A percentile compares a stretch with the other conserved stretches of the same genome.
Evolutionary conservation across 345 rosid species (phyloP).

Genomic region (Hevea brasiliensis): DNA sequence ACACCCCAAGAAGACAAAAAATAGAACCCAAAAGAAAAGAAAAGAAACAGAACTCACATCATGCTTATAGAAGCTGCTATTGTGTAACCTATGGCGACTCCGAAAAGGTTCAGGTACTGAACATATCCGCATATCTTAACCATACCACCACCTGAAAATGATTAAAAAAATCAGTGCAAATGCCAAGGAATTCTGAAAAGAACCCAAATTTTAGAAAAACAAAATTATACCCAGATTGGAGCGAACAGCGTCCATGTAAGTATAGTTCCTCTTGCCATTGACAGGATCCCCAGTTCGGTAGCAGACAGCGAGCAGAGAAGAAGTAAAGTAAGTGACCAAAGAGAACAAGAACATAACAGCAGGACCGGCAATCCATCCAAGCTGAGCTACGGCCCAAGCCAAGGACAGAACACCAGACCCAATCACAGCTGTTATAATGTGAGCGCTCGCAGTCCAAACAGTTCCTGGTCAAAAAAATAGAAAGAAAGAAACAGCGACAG

Average conservation of each 20-base stretch:
- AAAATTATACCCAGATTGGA: constrained; percentile 51
- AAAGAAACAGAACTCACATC: constrained; percentile 38
- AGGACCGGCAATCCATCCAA: constrained; percentile 32
- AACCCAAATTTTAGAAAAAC: neutral
- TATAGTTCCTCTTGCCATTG: constrained; percentile 67
- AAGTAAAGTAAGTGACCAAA: constrained; percentile 18
- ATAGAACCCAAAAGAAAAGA: neutral
- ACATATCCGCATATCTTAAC: constrained; percentile 62
- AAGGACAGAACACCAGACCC: constrained; percentile 28
- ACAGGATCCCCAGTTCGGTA: constrained; percentile 67
- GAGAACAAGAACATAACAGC: constrained; percentile 13
- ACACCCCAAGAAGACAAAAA: neutral
- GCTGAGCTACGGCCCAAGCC: constrained; percentile 27
- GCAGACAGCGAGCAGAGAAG: constrained; percentile 53
- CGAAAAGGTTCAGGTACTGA: constrained; percentile 73
- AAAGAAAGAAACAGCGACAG: no score
- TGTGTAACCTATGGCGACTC: constrained; percentile 65
- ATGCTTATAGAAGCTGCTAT: constrained; percentile 80
- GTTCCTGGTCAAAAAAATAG: constrained; percentile 14
- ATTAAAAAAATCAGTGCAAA: no score
- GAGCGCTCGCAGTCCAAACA: constrained; percentile 15
- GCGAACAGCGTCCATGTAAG: constrained; percentile 68
- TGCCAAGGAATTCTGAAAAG: no score
- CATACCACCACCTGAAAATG: constrained; percentile 57
- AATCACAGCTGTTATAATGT: constrained; percentile 28